Evolutionary conservation across 805 yeast genomes (phyloP), one percentile per base, ranked within the genome.

Genomic region (Metschnikowia baotianmanensis): DNA sequence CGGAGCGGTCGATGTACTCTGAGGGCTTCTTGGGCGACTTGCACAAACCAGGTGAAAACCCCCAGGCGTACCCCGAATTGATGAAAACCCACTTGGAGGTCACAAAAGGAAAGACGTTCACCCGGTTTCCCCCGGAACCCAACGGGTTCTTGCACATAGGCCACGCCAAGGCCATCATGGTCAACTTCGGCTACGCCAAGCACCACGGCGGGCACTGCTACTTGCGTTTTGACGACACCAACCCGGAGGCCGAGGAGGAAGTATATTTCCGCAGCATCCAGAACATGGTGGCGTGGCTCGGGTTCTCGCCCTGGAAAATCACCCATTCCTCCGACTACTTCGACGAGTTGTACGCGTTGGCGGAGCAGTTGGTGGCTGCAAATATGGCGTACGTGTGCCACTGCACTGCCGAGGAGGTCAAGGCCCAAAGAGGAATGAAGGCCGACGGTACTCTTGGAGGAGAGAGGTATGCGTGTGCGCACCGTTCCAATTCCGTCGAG

Each of bases 61-160:
- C 91, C 26, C 99, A 93, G 70, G 83, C 77, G 51, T 83, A 74
- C 63, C 93, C 95, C 25, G 95, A 88, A 58, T 72, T 87, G 44
- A 82, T 87, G 84, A 72, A 73, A 49, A 83, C 79, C 50, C 99
- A 93, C 62, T 71, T 88, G 54, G 78, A 75, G 42, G 79, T 78
- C 50, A 87, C 96, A 24, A 75, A 78, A 27, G 96, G 96, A 34
- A 74, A 77, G 57, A 98, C 91, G 21, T 81, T 78, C 55, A 93
- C 99, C 3, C 80, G 99, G 61, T 93, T 93, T 69, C 99, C 99
- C 34, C 99, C 99, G 5, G 99, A 93, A 69, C 99, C 99, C 30
- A 91, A 95, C 66, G 99, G 99, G 53, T 93, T 82, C 61, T 75
- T 93, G 58, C 99, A 93, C 63, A 91, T 93, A 63, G 99, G 99